phyloP scores from a whole-genome alignment of 495 filamentous ascomycete species.

The Parathielavia appendiculata region DNA sequence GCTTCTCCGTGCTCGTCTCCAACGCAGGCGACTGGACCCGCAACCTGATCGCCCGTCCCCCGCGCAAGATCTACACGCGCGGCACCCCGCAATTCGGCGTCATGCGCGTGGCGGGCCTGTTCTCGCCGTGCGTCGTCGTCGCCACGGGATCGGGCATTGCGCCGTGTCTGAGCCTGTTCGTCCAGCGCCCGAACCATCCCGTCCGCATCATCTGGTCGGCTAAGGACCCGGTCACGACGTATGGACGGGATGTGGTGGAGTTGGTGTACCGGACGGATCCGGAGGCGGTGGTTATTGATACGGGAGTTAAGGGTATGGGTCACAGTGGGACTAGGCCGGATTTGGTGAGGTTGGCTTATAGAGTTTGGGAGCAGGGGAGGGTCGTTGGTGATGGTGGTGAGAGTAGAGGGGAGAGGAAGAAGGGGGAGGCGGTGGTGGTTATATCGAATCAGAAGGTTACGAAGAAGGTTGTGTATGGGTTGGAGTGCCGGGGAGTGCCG shows the following conservation, averaged over 20 bases:
- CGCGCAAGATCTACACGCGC: constrained; percentile 52
- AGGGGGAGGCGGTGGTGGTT: constrained; percentile 65
- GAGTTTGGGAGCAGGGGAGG: constrained; percentile 48
- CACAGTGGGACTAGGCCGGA: constrained; percentile 45
- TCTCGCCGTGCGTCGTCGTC: constrained; percentile 65
- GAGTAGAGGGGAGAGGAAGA: constrained; percentile 39
- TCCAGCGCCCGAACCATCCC: constrained; percentile 36
- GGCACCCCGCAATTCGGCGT: constrained; percentile 60
- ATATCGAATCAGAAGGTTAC: constrained; percentile 73
- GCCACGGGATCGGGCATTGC: constrained; percentile 82
- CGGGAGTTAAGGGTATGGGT: constrained; percentile 32
- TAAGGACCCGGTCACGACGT: constrained; percentile 40
- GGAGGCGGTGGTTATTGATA: constrained; percentile 48
- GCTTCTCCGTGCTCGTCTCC: constrained; percentile 68
- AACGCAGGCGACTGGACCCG: constrained; percentile 84
- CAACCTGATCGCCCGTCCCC: constrained; percentile 56
- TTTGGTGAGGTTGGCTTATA: constrained; percentile 53
- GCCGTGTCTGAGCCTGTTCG: constrained; percentile 52
- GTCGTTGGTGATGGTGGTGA: constrained; percentile 37
- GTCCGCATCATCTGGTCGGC: constrained; percentile 50
- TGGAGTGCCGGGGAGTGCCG: constrained; percentile 63
- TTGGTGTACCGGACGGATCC: constrained; percentile 43
- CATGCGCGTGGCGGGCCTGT: constrained; percentile 65
- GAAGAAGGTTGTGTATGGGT: constrained; percentile 64
- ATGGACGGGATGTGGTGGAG: constrained; percentile 41